Evolutionary conservation across 768 basidiomycete species (phyloP).

Genomic region (Cystobasidium onofrii): DNA sequence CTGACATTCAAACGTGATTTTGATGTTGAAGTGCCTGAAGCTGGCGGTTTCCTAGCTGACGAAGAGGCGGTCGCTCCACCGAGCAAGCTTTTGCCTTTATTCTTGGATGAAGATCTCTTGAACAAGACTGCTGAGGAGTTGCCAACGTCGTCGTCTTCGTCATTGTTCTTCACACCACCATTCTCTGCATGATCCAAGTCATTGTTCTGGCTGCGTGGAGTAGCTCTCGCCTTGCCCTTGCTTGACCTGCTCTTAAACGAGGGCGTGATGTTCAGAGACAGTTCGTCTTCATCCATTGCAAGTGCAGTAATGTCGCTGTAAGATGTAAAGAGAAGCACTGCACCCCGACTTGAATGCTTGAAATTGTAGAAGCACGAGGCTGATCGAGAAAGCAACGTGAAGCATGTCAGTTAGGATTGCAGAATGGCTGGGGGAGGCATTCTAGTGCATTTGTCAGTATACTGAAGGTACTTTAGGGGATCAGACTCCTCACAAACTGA

Average conservation of each 20-base stretch:
- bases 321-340: background rate
- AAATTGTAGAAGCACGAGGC: background rate
- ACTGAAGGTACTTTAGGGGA: too few species aligned
- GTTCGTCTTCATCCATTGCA: slow-evolving; percentile 18
- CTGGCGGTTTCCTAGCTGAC: background rate
- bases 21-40: background rate
- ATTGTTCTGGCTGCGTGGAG: background rate
- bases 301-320: background rate
- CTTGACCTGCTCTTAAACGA: slow-evolving; percentile 20
- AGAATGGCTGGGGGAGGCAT: too few species aligned
- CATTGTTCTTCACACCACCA: background rate
- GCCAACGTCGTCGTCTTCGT: background rate
- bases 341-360: background rate
- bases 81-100: slow-evolving; percentile 6
- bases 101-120: background rate
- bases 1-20: slow-evolving; percentile 8
- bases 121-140: slow-evolving; percentile 13
- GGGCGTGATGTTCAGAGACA: slow-evolving; percentile 9
- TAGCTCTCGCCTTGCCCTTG: slow-evolving; percentile 21
- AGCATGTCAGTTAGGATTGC: too few species aligned
- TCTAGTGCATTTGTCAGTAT: too few species aligned
- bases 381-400: too few species aligned
- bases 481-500: too few species aligned
- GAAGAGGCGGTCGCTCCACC: slow-evolving; percentile 8
- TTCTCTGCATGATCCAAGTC: background rate